Evolutionary conservation across 2,329 filamentous ascomycete genomes (phyloP), one percentile per base, ranked within the genome.

Genomic region (Pezicula radicicola): DNA sequence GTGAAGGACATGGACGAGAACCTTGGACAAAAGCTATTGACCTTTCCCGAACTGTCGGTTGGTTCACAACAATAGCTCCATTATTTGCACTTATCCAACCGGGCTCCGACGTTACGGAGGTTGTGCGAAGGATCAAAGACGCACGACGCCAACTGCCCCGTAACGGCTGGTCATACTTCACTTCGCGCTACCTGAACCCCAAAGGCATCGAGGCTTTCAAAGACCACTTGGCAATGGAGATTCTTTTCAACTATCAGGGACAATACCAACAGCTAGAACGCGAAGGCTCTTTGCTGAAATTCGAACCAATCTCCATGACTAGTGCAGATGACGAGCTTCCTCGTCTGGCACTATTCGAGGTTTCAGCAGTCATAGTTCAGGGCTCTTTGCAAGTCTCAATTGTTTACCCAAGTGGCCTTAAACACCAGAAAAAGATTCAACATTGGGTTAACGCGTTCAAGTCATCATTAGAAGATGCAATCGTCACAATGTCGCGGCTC

Each of bases 211-310:
- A 68, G 27, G 55, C 66, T 30, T 72, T 68, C 54, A 53, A 54
- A 0, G 56, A 67, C 2, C 67, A 72, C 51, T 63, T 62, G n/a
- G 60, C 66, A 0, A 69, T 75, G 54, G 77, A 80, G 55, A 55
- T 79, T 2, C 61, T 74, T 0, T 77, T 80, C 65, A 79, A 80
- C 58, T 80, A 76, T 52, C 65, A 72, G 0, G 75, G 74, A 8
- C 64, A 71, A 48, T 70, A 70, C 48, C 75, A 78, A 56, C 72
- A 76, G 40, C 64, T 76, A 3, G 74, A 78, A 50, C 61, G 65
- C 0, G 59, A 66, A 2, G 70, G 68, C 9, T 63, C 69, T 45
- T 57, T 73, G 10, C 53, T 66, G 1, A 57, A 58, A 9, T 56
- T 50, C 7, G 33, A 15, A 15, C 33, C 33, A 36, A 36, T 36